These are phyloP conservation scores for Arthroderma uncinatum DNA, from an alignment of 2,329 filamentous ascomycete species.

Conservation along the genomic window DNA sequence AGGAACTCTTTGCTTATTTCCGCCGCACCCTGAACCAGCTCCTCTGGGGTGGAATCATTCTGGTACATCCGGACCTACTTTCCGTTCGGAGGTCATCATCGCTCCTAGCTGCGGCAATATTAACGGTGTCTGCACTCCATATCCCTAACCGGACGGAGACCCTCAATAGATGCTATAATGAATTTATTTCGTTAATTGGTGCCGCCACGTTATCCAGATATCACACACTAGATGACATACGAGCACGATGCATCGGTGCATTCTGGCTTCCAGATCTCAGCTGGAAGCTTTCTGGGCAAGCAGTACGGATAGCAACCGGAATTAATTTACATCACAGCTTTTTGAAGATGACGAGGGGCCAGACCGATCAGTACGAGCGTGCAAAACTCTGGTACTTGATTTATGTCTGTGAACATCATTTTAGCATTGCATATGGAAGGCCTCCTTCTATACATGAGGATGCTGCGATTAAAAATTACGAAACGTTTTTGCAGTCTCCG, in stretches of 20 bases:
- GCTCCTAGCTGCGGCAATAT: slow-evolving; percentile 44
- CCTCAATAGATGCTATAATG: slow-evolving; percentile 45
- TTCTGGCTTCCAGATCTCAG: slow-evolving; percentile 54
- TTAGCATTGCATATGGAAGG: slow-evolving; percentile 51
- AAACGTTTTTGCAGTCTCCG: slow-evolving; percentile 44
- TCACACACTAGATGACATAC: slow-evolving; percentile 47
- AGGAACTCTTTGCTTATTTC: slow-evolving; percentile 43
- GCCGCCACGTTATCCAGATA: slow-evolving; percentile 48
- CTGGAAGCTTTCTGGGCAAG: slow-evolving; percentile 51
- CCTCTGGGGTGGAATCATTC: slow-evolving; percentile 43
- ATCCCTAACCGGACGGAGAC: slow-evolving; percentile 44
- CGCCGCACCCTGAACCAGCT: slow-evolving; percentile 42
- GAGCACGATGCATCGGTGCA: slow-evolving; percentile 49
- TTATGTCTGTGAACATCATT: slow-evolving; percentile 56
- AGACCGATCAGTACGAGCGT: slow-evolving; percentile 42
- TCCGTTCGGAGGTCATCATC: slow-evolving; percentile 46
- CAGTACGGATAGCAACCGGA: slow-evolving; percentile 48
- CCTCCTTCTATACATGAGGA: slow-evolving; percentile 50
- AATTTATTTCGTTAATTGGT: slow-evolving; percentile 47
- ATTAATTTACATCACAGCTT: slow-evolving; percentile 46
- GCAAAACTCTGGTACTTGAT: slow-evolving; percentile 52
- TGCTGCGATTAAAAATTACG: slow-evolving; percentile 46
- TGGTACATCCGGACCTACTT: slow-evolving; percentile 41
- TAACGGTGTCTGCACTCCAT: slow-evolving; percentile 49
- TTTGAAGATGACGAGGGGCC: slow-evolving; percentile 39